Percentiles rank a stretch among this genome's conserved stretches.
phyloP scores from a whole-genome alignment of 352 stramenopile genomes.

The Saprolegnia diclina region DNA sequence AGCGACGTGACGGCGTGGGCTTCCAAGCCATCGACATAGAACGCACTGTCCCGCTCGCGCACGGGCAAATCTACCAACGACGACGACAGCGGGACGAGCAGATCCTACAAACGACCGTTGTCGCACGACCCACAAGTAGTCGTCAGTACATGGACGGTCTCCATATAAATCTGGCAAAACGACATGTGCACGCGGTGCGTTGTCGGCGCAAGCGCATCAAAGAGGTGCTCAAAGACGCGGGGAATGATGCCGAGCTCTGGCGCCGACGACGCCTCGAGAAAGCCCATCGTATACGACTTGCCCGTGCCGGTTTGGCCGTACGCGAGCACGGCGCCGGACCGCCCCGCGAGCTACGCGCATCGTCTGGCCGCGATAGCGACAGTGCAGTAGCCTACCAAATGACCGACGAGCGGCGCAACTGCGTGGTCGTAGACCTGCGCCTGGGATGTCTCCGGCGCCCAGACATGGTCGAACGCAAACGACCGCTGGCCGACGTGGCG shows the following conservation, averaged over 20 bases:
- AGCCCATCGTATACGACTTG: slow-evolving; percentile 76
- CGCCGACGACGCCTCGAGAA: slow-evolving; percentile 39
- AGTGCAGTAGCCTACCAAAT: slow-evolving; percentile 34
- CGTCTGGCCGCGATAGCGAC: background rate
- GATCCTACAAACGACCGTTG: slow-evolving; percentile 34
- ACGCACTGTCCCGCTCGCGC: slow-evolving; percentile 42
- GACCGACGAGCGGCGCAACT: slow-evolving; percentile 35
- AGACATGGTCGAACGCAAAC: slow-evolving; percentile 65
- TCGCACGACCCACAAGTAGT: background rate
- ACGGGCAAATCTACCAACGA: slow-evolving; percentile 39
- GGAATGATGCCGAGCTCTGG: slow-evolving; percentile 54
- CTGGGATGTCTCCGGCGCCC: slow-evolving; percentile 47
- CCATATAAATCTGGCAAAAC: slow-evolving; percentile 75
- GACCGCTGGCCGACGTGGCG: slow-evolving; percentile 31
- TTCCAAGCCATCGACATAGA: slow-evolving; percentile 54
- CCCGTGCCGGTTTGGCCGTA: slow-evolving; percentile 71
- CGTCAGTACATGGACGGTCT: slow-evolving; percentile 37
- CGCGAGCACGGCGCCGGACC: slow-evolving; percentile 49
- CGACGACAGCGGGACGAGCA: slow-evolving; percentile 34
- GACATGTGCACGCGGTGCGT: slow-evolving; percentile 36
- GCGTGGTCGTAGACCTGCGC: slow-evolving; percentile 44
- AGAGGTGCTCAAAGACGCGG: slow-evolving; percentile 51
- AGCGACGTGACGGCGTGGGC: slow-evolving; percentile 47
- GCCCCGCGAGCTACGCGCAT: slow-evolving; percentile 28
- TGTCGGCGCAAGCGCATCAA: slow-evolving; percentile 30